These are phyloP conservation scores for Filobasidium floriforme DNA, from an alignment of 768 basidiomycete genomes.

Conservation along the genomic window DNA sequence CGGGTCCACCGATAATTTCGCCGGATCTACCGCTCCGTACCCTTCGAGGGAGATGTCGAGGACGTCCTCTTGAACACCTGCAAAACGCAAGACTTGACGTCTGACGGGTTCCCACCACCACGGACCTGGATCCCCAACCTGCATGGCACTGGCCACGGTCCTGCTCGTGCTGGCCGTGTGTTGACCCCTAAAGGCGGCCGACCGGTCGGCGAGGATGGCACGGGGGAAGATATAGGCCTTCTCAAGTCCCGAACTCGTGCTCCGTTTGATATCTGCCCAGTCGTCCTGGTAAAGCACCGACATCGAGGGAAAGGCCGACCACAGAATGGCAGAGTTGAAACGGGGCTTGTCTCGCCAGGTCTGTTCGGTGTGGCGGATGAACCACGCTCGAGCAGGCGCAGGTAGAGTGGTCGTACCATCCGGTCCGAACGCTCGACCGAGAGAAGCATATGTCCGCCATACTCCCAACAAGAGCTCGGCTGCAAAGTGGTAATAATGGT, in stretches of 20 bases:
- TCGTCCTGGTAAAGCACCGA: conserved; percentile 59
- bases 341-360: conserved; percentile 60
- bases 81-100: conserved; percentile 59
- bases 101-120: conserved; percentile 76
- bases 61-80: conserved; percentile 49
- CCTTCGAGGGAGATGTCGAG: conserved; percentile 38
- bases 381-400: conserved; percentile 61
- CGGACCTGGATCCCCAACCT: conserved; percentile 47
- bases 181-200: conserved; percentile 63
- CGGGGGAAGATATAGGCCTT: conserved; percentile 64
- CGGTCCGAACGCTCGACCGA: conserved; percentile 37
- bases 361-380: conserved; percentile 48
- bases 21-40: conserved; percentile 37
- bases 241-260: conserved; percentile 30
- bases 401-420: conserved; percentile 48
- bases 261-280: conserved; percentile 59
- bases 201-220: conserved; percentile 64
- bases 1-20: conserved; percentile 14
- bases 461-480: conserved; percentile 71
- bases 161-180: conserved; percentile 60
- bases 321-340: conserved; percentile 70
- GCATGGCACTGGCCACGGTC: conserved; percentile 60
- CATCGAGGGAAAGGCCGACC: conserved; percentile 58
- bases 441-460: conserved; percentile 56
- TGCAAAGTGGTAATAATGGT: conserved; percentile 80